A percentile compares a stretch with the other conserved stretches of the same genome.
Conservation (phyloP, 2,329 filamentous ascomycete species). For the Waltergamsia citrina region DNA sequence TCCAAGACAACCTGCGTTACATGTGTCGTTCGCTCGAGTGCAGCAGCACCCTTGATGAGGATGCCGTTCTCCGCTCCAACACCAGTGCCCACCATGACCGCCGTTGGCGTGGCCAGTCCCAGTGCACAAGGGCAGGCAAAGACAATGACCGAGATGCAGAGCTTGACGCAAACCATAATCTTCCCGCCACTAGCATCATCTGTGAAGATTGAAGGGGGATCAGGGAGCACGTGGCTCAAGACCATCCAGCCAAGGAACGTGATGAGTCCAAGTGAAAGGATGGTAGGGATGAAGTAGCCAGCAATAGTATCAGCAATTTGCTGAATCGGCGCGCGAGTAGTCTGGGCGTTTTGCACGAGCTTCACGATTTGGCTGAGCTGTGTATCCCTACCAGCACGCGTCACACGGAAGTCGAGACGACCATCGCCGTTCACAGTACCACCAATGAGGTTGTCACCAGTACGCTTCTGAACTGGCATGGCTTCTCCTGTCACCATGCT, state of each 20-base stretch:
- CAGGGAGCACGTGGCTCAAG: slow-evolving; percentile 71
- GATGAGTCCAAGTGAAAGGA: slow-evolving; percentile 71
- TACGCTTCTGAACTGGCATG: slow-evolving; percentile 85
- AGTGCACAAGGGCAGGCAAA: slow-evolving; percentile 96
- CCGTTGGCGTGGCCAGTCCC: slow-evolving; percentile 91
- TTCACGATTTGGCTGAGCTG: slow-evolving; percentile 97
- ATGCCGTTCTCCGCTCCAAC: slow-evolving; percentile 93
- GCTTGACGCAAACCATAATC: slow-evolving; percentile 92
- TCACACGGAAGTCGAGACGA: slow-evolving; percentile 85
- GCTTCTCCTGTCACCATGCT: slow-evolving; percentile 98
- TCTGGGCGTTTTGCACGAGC: slow-evolving; percentile 96
- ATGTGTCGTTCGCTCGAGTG: slow-evolving; percentile 82
- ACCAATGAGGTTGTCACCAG: slow-evolving; percentile 72
- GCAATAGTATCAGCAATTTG: slow-evolving; percentile 83
- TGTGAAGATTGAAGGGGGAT: slow-evolving; percentile 85
- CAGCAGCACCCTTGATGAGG: slow-evolving; percentile 92
- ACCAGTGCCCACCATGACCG: slow-evolving; percentile 98
- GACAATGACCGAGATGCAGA: slow-evolving; percentile 97
- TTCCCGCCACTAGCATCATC: slow-evolving; percentile 76
- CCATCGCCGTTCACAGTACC: slow-evolving; percentile 94
- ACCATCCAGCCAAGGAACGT: slow-evolving; percentile 95
- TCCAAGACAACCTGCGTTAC: slow-evolving; percentile 86
- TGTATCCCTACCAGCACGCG: slow-evolving; percentile 85
- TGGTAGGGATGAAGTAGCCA: slow-evolving; percentile 87
- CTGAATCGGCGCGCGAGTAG: slow-evolving; percentile 88